Conservation (phyloP, 2,329 filamentous ascomycete species). For the Fusarium sp. region DNA sequence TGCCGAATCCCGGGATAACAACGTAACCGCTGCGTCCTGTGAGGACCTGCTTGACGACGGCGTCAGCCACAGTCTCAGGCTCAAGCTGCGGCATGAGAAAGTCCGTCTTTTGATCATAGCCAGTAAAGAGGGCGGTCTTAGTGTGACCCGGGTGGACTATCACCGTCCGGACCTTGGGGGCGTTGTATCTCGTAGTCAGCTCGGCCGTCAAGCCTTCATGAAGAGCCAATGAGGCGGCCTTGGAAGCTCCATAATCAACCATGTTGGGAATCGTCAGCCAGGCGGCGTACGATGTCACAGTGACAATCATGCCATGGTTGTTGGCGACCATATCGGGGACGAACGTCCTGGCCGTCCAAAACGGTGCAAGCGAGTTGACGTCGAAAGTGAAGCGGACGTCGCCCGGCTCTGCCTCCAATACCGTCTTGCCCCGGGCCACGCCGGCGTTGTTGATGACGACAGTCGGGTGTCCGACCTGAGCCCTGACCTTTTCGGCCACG, state of each 20-base stretch:
- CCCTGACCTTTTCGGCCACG: slow-evolving; percentile 64
- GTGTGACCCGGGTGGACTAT: slow-evolving; percentile 67
- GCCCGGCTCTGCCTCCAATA: slow-evolving; percentile 68
- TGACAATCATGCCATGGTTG: slow-evolving; percentile 81
- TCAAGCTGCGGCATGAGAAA: slow-evolving; percentile 51
- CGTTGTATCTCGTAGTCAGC: slow-evolving; percentile 69
- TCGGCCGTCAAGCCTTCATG: slow-evolving; percentile 74
- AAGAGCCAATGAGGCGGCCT: slow-evolving; percentile 74
- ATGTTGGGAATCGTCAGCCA: slow-evolving; percentile 71
- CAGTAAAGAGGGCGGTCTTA: slow-evolving; percentile 50
- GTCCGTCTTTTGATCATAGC: slow-evolving; percentile 66
- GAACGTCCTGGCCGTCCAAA: slow-evolving; percentile 74
- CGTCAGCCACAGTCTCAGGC: slow-evolving; percentile 57
- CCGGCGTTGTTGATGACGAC: slow-evolving; percentile 81
- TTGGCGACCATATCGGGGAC: slow-evolving; percentile 71
- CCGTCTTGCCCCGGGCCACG: slow-evolving; percentile 68
- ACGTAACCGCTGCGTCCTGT: slow-evolving; percentile 61
- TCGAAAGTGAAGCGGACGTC: slow-evolving; percentile 76
- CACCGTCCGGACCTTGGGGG: slow-evolving; percentile 74
- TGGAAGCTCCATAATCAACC: slow-evolving; percentile 75
- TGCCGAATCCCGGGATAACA: slow-evolving; percentile 57
- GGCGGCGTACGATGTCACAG: slow-evolving; percentile 73
- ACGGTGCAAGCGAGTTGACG: slow-evolving; percentile 77
- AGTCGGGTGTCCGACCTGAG: slow-evolving; percentile 71
- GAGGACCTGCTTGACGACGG: slow-evolving; percentile 62